Base-by-base conservation (phyloP, 257 asterid species). In the Lithospermum erythrorhizon region DNA sequence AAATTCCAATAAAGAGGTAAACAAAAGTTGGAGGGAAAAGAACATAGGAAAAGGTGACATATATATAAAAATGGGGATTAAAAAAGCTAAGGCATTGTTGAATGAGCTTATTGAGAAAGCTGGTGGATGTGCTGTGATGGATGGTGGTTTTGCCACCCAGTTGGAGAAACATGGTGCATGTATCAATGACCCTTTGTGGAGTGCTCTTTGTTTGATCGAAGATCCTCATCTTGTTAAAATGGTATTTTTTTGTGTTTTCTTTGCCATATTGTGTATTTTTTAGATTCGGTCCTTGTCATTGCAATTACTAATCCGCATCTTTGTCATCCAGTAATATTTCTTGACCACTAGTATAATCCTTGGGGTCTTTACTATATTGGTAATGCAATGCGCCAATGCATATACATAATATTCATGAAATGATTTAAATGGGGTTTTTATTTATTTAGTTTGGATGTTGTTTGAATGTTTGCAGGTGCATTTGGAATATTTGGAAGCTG, bases 141-240 rank as follows among this genome's bases (percentile, higher is more conserved):
- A 89, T 32, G 95, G 97, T 14, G 95, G 97, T 53, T 83, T 89
- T 65, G 87, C 95, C 56, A 89, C 95, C 61, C 86, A 86, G 72
- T 80, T 89, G 3, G 87, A 86, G 76, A 70, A 21, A 21, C 91
- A 82, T 57, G 95, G 95, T 48, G 95, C 95, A 61, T 57, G 72
- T 72, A 80, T 89, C 52, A 74, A 89, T 57, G 97, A 89, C 65
- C 94, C 97, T 21, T 85, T 89, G 9, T 89, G 95, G 97, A 86
- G 89, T 59, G 89, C 95, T 21, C 79, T 87, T 59, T 87, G 83
- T 69, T 82, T 87, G 24, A 79, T 87, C 66, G 83, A 82, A 66
- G 75, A 75, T 29, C 94, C 89, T 22, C 66, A 82, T 64, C 85
- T 87, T 14, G 64, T 85, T 60, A 79, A 81, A 73, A 68, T 62